A percentile compares a stretch with the other conserved stretches of the same genome.
phyloP scores from a whole-genome alignment of 768 basidiomycete species.

The Dioszegia aurantiaca region DNA sequence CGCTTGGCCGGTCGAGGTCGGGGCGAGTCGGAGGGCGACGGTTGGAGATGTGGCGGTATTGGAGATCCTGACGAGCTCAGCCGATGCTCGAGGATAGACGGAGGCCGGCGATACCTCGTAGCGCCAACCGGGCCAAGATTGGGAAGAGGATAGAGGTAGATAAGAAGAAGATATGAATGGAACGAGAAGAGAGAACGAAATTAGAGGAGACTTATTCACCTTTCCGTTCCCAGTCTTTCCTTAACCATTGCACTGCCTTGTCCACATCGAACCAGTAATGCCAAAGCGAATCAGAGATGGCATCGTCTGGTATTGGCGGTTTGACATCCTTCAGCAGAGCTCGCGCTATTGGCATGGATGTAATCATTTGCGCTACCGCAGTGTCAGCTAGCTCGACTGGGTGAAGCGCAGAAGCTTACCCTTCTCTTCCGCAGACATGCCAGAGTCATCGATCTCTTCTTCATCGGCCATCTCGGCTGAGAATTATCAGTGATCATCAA shows the following conservation, averaged over 20 bases:
- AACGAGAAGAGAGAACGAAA: slow-evolving; percentile 6
- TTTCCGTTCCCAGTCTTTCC: slow-evolving; percentile 65
- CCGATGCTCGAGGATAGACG: slow-evolving; percentile 9
- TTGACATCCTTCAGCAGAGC: slow-evolving; percentile 65
- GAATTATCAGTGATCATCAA: neutral
- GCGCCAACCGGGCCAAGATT: too few relatives aligned
- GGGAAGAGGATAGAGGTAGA: too few relatives aligned
- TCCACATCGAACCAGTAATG: slow-evolving; percentile 82
- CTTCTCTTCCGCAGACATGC: slow-evolving; percentile 77
- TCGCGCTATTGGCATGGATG: slow-evolving; percentile 68
- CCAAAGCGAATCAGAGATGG: slow-evolving; percentile 79
- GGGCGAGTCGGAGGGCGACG: slow-evolving; percentile 53
- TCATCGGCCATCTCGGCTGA: slow-evolving; percentile 83
- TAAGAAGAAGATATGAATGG: too few relatives aligned
- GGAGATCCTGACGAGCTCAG: slow-evolving; percentile 17
- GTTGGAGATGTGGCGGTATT: slow-evolving; percentile 35
- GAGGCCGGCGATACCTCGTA: too few relatives aligned
- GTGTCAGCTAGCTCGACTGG: slow-evolving; percentile 1
- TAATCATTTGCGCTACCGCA: slow-evolving; percentile 61
- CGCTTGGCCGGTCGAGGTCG: slow-evolving; percentile 49
- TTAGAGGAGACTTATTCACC: slow-evolving; percentile 53
- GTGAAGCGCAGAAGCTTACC: slow-evolving; percentile 55
- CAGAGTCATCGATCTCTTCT: slow-evolving; percentile 60
- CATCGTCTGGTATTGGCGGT: slow-evolving; percentile 66
- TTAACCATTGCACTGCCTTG: slow-evolving; percentile 69